These are phyloP conservation scores for Magnaporthales sp. DNA, from an alignment of 2,329 filamentous ascomycete genomes.

Conservation along the genomic window DNA sequence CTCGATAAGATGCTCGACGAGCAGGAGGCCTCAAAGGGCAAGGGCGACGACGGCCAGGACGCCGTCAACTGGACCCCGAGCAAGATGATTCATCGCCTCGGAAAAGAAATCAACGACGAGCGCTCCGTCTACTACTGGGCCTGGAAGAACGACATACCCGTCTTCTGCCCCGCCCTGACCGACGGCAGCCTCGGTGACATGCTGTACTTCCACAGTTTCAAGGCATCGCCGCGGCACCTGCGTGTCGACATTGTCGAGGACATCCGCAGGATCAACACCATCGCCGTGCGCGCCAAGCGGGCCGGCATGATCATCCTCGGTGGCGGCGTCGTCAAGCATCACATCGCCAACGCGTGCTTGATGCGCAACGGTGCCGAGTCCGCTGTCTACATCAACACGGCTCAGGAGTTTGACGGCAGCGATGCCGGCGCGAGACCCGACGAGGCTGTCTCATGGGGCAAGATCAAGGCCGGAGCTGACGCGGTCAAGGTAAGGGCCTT, in stretches of 20 bases:
- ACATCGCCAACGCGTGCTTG: slow-evolving; percentile 93
- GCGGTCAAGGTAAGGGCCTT: slow-evolving; percentile 66
- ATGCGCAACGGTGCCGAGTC: slow-evolving; percentile 98
- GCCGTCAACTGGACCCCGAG: slow-evolving; percentile 87
- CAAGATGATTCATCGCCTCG: slow-evolving; percentile 81
- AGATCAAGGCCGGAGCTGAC: slow-evolving; percentile 84
- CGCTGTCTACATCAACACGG: slow-evolving; percentile 96
- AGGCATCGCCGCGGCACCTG: slow-evolving; percentile 71
- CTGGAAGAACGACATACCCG: slow-evolving; percentile 90
- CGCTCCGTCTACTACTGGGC: slow-evolving; percentile 95
- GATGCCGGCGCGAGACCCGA: slow-evolving; percentile 88
- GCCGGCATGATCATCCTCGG: slow-evolving; percentile 89
- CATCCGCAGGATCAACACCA: slow-evolving; percentile 85
- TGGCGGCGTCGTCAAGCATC: slow-evolving; percentile 93
- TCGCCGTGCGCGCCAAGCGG: slow-evolving; percentile 77
- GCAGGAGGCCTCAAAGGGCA: slow-evolving; percentile 68
- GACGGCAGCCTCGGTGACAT: slow-evolving; percentile 95
- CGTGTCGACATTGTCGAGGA: slow-evolving; percentile 90
- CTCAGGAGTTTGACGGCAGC: slow-evolving; percentile 93
- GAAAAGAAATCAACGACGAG: slow-evolving; percentile 90
- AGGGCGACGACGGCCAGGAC: slow-evolving; percentile 48
- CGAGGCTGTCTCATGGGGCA: slow-evolving; percentile 97
- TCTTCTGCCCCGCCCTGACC: slow-evolving; percentile 93
- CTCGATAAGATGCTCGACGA: slow-evolving; percentile 91
- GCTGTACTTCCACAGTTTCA: slow-evolving; percentile 98